Evolutionary conservation across 768 basidiomycete species (phyloP).

Genomic region (Tricholoma terreum): DNA sequence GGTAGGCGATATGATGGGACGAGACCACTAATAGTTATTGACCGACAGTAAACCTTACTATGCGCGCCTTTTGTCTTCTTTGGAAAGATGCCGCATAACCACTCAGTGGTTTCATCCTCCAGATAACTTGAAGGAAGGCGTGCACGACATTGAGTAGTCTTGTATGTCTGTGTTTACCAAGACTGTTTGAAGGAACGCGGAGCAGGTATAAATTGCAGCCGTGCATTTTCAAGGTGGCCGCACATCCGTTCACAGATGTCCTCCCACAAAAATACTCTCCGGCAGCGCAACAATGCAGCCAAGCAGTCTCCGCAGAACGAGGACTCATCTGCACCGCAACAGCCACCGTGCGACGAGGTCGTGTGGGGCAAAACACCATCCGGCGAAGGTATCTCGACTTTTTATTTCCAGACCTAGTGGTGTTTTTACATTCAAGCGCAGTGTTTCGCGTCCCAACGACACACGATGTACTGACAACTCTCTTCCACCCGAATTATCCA

Average conservation of each 20-base stretch:
- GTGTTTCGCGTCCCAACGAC: constrained; percentile 94
- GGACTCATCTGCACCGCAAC: constrained; percentile 8
- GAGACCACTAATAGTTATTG: too few relatives aligned
- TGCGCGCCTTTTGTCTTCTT: too few relatives aligned
- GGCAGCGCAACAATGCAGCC: constrained; percentile 27
- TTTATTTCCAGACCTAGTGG: constrained; percentile 2
- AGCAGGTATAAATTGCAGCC: not conserved
- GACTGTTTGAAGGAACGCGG: too few relatives aligned
- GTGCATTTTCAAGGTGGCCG: not conserved
- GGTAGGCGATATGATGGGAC: too few relatives aligned
- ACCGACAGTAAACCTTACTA: too few relatives aligned
- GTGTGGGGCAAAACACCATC: constrained; percentile 88
- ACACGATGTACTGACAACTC: constrained; percentile 80
- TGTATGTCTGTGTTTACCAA: not conserved
- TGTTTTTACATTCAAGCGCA: constrained; percentile 26
- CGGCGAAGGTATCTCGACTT: constrained; percentile 59
- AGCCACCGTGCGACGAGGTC: constrained; percentile 44
- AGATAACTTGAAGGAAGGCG: too few relatives aligned
- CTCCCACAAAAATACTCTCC: constrained; percentile 27
- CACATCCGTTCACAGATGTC: constrained; percentile 10
- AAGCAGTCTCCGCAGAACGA: constrained; percentile 9
- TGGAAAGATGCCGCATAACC: too few relatives aligned
- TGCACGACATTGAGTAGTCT: too few relatives aligned
- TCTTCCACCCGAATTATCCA: constrained; percentile 78
- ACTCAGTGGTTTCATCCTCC: too few relatives aligned